Evolutionary conservation across 1,139 yeast species (phyloP).

Genomic region (Candida tropicalis): DNA sequence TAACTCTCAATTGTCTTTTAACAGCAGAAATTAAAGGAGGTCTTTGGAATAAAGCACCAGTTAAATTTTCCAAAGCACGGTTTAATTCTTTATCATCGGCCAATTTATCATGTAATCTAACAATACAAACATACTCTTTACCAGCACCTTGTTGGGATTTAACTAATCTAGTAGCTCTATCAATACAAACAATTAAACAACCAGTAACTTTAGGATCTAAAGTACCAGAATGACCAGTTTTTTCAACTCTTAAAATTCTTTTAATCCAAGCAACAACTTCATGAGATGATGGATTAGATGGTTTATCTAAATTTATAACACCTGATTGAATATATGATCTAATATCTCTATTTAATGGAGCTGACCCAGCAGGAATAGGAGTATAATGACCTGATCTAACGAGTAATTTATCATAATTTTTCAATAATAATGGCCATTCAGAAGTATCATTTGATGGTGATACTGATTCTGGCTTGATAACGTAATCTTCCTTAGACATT

Average conservation of each 20-base stretch:
- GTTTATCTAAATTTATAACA: conserved; percentile 96
- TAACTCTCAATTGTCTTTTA: conserved; percentile 96
- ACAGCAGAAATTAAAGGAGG: conserved; percentile 99
- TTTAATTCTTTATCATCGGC: conserved; percentile 89
- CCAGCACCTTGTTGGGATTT: conserved; percentile 99
- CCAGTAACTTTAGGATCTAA: conserved; percentile 98
- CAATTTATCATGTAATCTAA: conserved; percentile 90
- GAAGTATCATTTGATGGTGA: conserved; percentile 84
- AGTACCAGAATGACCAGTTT: conserved; percentile 99
- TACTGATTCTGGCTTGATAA: conserved; percentile 88
- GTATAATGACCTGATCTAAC: conserved; percentile 97
- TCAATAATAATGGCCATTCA: conserved; percentile 92
- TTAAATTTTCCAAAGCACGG: conserved; percentile 86
- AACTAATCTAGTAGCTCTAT: conserved; percentile 96
- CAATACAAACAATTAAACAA: conserved; percentile 96
- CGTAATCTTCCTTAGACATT: conserved; percentile 65
- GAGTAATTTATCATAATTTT: conserved; percentile 89
- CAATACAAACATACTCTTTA: conserved; percentile 98
- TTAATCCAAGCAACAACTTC: conserved; percentile 99
- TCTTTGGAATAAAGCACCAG: conserved; percentile 98
- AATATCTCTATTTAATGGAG: conserved; percentile 93
- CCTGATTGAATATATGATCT: conserved; percentile 90
- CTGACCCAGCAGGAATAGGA: conserved; percentile 93
- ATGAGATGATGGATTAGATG: conserved; percentile 96
- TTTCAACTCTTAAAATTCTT: conserved; percentile 91